Evolutionary conservation across 1,284 basidiomycete genomes (phyloP), one percentile per base, ranked within the genome.

Genomic region (Sporisorium graminicola): DNA sequence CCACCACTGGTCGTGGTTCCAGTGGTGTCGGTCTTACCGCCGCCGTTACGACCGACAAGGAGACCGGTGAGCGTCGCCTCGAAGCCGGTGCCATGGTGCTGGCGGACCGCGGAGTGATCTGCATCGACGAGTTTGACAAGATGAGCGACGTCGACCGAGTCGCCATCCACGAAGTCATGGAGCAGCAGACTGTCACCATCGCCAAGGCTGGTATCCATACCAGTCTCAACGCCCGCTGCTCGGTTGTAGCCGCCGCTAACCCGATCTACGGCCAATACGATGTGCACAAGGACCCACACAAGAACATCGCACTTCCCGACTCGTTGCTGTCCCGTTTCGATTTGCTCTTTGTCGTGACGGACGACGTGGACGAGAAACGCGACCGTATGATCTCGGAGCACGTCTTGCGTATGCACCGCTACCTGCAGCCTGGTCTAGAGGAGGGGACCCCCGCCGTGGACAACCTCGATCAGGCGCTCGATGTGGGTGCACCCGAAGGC

Each of bases 91-190:
- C 97, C 14, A 99, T 99, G 97, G 97, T 99, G 35, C 91, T 99
- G 52, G 97, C 97, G n/a, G 97, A 99, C 86, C 91, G 95, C 71
- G 97, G 97, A 22, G 95, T 99, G 14, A 96, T 99, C 51, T 99
- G 96, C 87, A 99, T 99, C 81, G 97, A 99, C 87, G 96, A 99
- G 87, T 99, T 99, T 83, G 96, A 99, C 90, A 99, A 99, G 87
- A 99, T 99, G 96, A 95, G 93, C 33, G 97, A 99, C 81, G 90
- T 98, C 76, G 96, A 99, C 87, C 91, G 97, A 79, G 96, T 98
- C n/a, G 96, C 97, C 31, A 99, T 99, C 80, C 97, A 99, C 87
- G 97, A 99, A 91, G 97, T 98, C 82, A 99, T 99, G 97, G 96
- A 99, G 86, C 96, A 98, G 86, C 87, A 87, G 78, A 99, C 97